phyloP scores from a whole-genome alignment of 2,329 filamentous ascomycete species.

The Alternaria panax region DNA sequence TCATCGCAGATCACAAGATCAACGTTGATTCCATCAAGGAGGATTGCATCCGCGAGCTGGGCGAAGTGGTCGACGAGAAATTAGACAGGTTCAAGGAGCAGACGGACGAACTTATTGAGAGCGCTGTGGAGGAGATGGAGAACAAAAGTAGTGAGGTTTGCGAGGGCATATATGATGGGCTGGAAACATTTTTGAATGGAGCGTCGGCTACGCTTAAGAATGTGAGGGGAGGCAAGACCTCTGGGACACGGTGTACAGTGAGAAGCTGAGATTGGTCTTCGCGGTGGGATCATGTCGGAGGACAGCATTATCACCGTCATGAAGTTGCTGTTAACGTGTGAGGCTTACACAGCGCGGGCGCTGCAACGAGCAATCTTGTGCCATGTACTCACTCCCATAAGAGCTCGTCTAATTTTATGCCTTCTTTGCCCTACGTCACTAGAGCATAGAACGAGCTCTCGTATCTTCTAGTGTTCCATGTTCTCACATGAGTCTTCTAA shows the following conservation, averaged over 20 bases:
- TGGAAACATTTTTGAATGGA: neutral
- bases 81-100: constrained; percentile 8
- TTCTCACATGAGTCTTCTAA: too few species aligned
- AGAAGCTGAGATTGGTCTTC: too few species aligned
- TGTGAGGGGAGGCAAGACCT: neutral
- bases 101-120: constrained; percentile 2
- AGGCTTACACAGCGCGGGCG: too few species aligned
- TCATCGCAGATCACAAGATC: constrained; percentile 13
- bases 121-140: neutral
- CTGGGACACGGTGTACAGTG: neutral
- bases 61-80: constrained; percentile 6
- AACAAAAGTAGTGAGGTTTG: neutral
- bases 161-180: neutral
- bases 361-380: too few species aligned
- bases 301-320: too few species aligned
- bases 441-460: too few species aligned
- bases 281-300: too few species aligned
- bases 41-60: constrained; percentile 7
- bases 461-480: too few species aligned
- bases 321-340: too few species aligned
- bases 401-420: too few species aligned
- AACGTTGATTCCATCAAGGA: constrained; percentile 9
- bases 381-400: too few species aligned
- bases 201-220: neutral
- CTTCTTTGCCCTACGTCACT: too few species aligned